Evolutionary conservation across 306 rosid species (phyloP).

Genomic region (Luffa acutangula): DNA sequence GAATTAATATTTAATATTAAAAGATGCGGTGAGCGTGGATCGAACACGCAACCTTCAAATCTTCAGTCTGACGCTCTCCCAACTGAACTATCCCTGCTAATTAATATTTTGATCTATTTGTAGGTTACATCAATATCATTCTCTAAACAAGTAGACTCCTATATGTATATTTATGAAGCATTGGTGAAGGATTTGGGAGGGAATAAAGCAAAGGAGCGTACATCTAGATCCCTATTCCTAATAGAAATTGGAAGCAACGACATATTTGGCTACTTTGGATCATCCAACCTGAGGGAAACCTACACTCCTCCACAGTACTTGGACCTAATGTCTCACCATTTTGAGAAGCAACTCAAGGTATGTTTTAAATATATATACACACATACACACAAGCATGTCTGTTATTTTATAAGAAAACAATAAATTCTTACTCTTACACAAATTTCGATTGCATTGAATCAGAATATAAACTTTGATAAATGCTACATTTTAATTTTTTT

Average conservation of each 20-base stretch:
- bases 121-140: constrained; percentile 39
- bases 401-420: background rate
- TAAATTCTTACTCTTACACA: too few relatives aligned
- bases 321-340: constrained; percentile 32
- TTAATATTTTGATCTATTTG: background rate
- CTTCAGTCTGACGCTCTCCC: constrained; percentile 25
- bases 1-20: background rate
- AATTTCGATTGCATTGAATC: too few relatives aligned
- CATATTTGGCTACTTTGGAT: constrained; percentile 39
- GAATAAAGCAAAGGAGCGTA: constrained; percentile 20
- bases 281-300: constrained; percentile 20
- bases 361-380: background rate
- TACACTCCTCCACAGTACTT: constrained; percentile 38
- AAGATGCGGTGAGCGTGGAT: constrained; percentile 18
- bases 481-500: too few relatives aligned
- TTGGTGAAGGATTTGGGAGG: constrained; percentile 25
- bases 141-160: constrained; percentile 43
- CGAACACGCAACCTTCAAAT: constrained; percentile 24
- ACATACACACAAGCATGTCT: too few relatives aligned
- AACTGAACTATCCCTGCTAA: constrained; percentile 27
- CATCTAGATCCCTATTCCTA: constrained; percentile 47
- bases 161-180: constrained; percentile 18
- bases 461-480: too few relatives aligned
- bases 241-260: constrained; percentile 81
- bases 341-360: constrained; percentile 51